A percentile compares a stretch with the other conserved stretches of the same genome.
Conservation (phyloP, 2,329 filamentous ascomycete genomes). For the Botrytis cinerea region DNA sequence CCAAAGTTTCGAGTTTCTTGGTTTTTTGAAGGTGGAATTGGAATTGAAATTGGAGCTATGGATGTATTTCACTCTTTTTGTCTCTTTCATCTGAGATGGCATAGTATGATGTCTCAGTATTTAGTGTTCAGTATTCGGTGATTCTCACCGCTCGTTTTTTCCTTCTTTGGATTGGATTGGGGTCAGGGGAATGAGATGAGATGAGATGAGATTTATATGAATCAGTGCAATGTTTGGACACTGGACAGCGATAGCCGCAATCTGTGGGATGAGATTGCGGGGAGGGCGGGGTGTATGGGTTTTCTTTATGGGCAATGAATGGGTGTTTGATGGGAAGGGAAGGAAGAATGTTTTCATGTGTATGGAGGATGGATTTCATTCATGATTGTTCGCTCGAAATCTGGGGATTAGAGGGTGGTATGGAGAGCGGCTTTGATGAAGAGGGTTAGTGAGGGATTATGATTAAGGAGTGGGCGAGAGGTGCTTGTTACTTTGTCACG, state of each 20-base stretch:
- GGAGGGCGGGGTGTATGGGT: neutral
- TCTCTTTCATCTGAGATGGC: neutral
- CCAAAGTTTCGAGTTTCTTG: neutral
- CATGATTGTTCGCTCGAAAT: neutral
- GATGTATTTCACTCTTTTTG: neutral
- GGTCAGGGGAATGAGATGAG: neutral
- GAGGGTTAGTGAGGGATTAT: neutral
- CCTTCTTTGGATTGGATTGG: neutral
- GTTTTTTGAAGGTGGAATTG: neutral
- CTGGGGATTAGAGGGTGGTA: too few species aligned
- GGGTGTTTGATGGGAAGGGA: neutral
- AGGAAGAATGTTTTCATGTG: neutral
- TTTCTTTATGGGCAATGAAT: neutral
- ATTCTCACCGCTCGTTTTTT: neutral
- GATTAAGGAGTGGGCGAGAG: neutral
- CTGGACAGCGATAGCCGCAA: too few species aligned
- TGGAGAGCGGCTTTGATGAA: too few species aligned
- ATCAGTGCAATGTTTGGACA: too few species aligned
- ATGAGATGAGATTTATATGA: neutral
- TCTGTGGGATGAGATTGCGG: too few species aligned
- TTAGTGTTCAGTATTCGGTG: neutral
- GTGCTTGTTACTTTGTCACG: neutral
- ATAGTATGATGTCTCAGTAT: neutral
- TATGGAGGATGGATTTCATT: neutral
- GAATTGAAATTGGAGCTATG: fast-evolving